A percentile compares a stretch with the other conserved stretches of the same genome.
Conservation (phyloP, 495 filamentous ascomycete species). For the Podospora sp. region DNA sequence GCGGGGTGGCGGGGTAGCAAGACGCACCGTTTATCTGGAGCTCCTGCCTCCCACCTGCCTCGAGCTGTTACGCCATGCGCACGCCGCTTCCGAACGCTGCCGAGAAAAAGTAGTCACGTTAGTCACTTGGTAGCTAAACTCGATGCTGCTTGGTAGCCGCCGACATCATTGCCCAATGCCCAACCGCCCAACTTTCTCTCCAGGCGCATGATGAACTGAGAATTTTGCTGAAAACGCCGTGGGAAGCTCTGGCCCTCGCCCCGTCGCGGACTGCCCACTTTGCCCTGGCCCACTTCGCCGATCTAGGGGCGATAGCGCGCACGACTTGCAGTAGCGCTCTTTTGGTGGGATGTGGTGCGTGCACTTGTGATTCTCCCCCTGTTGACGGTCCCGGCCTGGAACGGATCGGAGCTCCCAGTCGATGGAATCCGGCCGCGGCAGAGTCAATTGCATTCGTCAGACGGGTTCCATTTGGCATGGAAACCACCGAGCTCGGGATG, state of each 20-base stretch:
- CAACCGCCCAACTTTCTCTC: background rate
- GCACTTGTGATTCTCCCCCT: background rate
- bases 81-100: background rate
- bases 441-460: background rate
- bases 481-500: conserved; percentile 17
- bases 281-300: background rate
- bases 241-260: background rate
- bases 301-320: background rate
- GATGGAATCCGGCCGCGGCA: background rate
- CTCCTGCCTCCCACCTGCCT: background rate
- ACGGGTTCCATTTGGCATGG: background rate
- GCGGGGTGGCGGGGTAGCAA: conserved; percentile 14
- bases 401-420: conserved; percentile 9
- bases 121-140: background rate
- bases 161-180: background rate
- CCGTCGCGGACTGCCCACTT: background rate
- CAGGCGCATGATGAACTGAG: background rate
- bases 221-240: background rate
- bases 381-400: background rate
- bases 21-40: background rate
- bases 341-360: background rate
- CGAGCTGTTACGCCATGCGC: background rate
- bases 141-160: background rate
- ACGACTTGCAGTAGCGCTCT: conserved; percentile 4
- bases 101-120: too few relatives aligned